Evolutionary conservation across 225 moss, liverwort and hornwort genomes (phyloP).

Genomic region (Physcomitrellopsis africana): DNA sequence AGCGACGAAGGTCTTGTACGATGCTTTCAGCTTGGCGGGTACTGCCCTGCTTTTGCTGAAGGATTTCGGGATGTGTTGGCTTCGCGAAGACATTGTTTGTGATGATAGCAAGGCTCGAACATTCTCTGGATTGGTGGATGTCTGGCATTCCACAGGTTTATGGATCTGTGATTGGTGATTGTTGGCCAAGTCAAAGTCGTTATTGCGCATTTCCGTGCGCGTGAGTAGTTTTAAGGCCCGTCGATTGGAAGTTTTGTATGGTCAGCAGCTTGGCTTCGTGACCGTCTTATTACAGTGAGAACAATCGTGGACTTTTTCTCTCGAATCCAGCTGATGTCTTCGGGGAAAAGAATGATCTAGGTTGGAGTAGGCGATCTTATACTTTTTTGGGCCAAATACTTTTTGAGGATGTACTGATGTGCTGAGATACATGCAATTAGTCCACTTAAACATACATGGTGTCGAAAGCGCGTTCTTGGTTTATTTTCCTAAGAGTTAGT

Average conservation of each 20-base stretch:
- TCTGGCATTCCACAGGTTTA: not conserved
- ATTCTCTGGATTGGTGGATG: not conserved
- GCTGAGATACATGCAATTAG: not conserved
- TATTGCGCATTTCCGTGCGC: not conserved
- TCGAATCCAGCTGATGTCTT: not conserved
- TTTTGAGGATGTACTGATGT: constrained; percentile 1
- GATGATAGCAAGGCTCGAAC: constrained; percentile 31
- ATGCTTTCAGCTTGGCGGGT: not conserved
- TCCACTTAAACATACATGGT: not conserved
- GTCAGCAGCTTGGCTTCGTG: not conserved
- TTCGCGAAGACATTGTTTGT: not conserved
- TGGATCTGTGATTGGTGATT: constrained; percentile 13
- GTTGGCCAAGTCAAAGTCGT: constrained; percentile 5
- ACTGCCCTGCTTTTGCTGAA: not conserved
- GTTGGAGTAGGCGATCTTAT: not conserved
- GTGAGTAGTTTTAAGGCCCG: not conserved
- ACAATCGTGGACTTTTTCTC: not conserved
- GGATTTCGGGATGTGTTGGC: not conserved
- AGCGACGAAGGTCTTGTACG: not conserved
- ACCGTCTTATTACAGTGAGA: constrained; percentile 3
- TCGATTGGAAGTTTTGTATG: constrained; percentile 22
- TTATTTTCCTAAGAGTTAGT: not conserved
- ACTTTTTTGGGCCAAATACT: not conserved
- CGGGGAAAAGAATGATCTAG: not conserved
- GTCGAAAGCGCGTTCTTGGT: constrained; percentile 1